Evolutionary conservation across 192 early-diverging fungal species (phyloP).

Genomic region (Backusella morwellensis): DNA sequence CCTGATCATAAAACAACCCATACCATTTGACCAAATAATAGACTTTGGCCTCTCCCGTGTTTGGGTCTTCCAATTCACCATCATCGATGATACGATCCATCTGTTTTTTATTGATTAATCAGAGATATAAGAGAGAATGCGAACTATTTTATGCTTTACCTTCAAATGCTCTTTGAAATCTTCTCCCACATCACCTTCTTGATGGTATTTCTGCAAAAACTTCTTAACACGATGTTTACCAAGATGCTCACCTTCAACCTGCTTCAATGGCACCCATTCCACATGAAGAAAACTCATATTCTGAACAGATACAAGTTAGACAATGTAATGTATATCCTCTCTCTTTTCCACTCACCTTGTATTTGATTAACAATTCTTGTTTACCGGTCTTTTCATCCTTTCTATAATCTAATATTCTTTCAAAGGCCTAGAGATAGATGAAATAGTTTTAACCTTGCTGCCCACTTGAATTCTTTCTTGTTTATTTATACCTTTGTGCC

Average conservation of each 20-base stretch:
- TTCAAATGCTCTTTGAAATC: constrained; percentile 66
- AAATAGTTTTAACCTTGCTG: neutral
- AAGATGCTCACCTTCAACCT: constrained; percentile 50
- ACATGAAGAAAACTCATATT: constrained; percentile 71
- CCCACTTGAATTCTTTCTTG: constrained; percentile 25
- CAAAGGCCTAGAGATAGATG: constrained; percentile 66
- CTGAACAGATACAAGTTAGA: neutral
- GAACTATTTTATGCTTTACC: constrained; percentile 25
- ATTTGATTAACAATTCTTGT: constrained; percentile 75
- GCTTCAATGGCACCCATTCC: constrained; percentile 64
- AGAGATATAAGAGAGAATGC: neutral
- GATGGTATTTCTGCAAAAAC: constrained; percentile 64
- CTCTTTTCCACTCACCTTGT: constrained; percentile 55
- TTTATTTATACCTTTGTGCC: too few relatives aligned
- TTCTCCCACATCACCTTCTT: constrained; percentile 52
- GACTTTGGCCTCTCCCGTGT: constrained; percentile 37
- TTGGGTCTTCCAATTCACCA: constrained; percentile 60
- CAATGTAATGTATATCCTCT: neutral
- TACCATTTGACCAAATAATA: constrained; percentile 81
- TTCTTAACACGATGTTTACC: constrained; percentile 72
- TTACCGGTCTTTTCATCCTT: constrained; percentile 38
- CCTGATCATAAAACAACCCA: constrained; percentile 62
- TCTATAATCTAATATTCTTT: constrained; percentile 51
- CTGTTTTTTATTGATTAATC: constrained; percentile 23
- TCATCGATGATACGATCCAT: constrained; percentile 84